Conservation (phyloP, 768 basidiomycete species). For the Pleurotus tuber-regium region DNA sequence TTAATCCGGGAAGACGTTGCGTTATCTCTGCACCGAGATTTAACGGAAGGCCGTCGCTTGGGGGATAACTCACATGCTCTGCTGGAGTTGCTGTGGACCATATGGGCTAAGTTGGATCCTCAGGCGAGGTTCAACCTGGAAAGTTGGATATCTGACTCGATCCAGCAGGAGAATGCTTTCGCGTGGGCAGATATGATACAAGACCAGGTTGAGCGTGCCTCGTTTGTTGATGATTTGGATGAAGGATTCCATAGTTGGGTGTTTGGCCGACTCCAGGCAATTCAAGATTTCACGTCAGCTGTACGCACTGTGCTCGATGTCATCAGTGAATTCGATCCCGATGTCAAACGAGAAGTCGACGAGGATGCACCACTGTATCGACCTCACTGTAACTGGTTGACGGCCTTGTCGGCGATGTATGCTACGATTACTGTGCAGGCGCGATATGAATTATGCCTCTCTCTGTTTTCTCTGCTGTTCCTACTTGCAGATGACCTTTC, state of each 20-base stretch:
- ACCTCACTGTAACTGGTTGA: constrained; percentile 60
- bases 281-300: constrained; percentile 55
- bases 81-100: constrained; percentile 60
- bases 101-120: constrained; percentile 59
- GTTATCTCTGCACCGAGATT: constrained; percentile 50
- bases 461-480: constrained; percentile 64
- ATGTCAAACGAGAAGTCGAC: constrained; percentile 75
- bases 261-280: constrained; percentile 51
- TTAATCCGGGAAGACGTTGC: constrained; percentile 68
- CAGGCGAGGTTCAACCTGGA: constrained; percentile 58
- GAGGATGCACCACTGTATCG: constrained; percentile 38
- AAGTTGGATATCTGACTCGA: constrained; percentile 53
- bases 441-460: constrained; percentile 72
- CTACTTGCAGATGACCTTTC: constrained; percentile 66
- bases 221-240: constrained; percentile 56
- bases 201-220: constrained; percentile 55
- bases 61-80: constrained; percentile 54
- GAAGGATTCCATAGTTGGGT: constrained; percentile 63
- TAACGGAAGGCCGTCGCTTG: constrained; percentile 38
- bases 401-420: constrained; percentile 62
- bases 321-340: constrained; percentile 67
- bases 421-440: constrained; percentile 60
- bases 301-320: constrained; percentile 61
- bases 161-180: constrained; percentile 78
- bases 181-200: constrained; percentile 72